phyloP scores from a whole-genome alignment of 2,329 filamentous ascomycete species.

The Colletotrichum tamarilloi region DNA sequence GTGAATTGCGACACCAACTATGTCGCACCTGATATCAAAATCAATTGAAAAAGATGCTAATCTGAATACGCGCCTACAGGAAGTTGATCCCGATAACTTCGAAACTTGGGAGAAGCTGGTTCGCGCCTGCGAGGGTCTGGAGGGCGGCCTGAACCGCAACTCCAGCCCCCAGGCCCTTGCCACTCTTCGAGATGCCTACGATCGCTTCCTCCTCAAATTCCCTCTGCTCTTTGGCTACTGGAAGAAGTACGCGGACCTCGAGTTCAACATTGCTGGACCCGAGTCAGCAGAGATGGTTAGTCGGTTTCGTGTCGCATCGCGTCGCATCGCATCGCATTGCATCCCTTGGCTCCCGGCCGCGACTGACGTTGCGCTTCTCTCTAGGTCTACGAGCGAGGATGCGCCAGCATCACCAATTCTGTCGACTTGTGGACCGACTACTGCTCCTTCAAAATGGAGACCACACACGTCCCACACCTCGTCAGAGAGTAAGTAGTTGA shows the following conservation, averaged over 20 bases:
- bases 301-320: conserved; percentile 6
- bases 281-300: conserved; percentile 96
- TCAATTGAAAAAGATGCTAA: conserved; percentile 10
- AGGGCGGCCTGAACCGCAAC: conserved; percentile 95
- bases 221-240: conserved; percentile 97
- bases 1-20: conserved; percentile 46
- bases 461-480: conserved; percentile 91
- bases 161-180: conserved; percentile 94
- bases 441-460: conserved; percentile 97
- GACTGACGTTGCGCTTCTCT: conserved; percentile 3
- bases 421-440: conserved; percentile 98
- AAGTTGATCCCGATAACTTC: conserved; percentile 86
- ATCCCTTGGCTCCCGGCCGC: conserved; percentile 21
- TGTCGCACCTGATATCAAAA: neutral
- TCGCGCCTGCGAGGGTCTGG: conserved; percentile 82
- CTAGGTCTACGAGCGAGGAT: conserved; percentile 93
- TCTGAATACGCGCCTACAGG: conserved; percentile 49
- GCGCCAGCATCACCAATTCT: conserved; percentile 91
- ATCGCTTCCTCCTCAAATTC: conserved; percentile 93
- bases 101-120: conserved; percentile 96
- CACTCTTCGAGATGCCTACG: conserved; percentile 87
- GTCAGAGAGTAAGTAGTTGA: conserved; percentile 98
- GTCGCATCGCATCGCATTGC: conserved; percentile 5
- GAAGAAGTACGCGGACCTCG: conserved; percentile 99
- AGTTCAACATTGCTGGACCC: conserved; percentile 96